Conservation (phyloP, 1,284 basidiomycete species). For the Heterobasidion annosum region DNA sequence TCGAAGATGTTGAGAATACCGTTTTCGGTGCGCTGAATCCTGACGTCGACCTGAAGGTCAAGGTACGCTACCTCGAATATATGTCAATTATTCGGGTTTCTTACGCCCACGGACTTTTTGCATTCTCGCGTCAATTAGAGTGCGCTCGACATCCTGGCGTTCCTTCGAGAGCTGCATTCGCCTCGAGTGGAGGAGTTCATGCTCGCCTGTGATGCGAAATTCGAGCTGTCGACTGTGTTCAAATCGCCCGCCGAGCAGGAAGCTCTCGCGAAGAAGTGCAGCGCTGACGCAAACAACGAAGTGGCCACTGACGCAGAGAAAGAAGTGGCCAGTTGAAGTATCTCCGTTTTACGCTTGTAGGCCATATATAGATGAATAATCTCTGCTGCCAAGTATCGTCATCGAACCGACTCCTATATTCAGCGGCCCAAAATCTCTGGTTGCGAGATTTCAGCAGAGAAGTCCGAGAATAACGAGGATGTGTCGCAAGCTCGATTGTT, state of each 20-base stretch:
- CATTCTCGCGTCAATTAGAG: constrained; percentile 24
- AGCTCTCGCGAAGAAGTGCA: constrained; percentile 16
- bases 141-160: constrained; percentile 34
- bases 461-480: no score
- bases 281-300: constrained; percentile 1
- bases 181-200: constrained; percentile 51
- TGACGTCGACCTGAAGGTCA: constrained; percentile 35
- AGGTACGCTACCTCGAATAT: constrained; percentile 29
- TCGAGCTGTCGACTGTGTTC: constrained; percentile 58
- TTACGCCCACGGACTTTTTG: background rate
- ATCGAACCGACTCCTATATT: no score
- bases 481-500: no score
- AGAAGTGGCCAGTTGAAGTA: no score
- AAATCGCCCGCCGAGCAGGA: constrained; percentile 40
- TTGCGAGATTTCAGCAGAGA: no score
- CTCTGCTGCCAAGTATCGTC: no score
- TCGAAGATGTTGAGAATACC: constrained; percentile 50
- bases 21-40: constrained; percentile 43
- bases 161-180: constrained; percentile 42
- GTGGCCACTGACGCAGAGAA: background rate
- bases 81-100: no score
- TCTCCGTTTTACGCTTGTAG: no score
- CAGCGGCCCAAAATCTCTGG: no score
- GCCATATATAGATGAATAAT: no score
- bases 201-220: constrained; percentile 37